Percentiles rank a stretch among this genome's conserved stretches.
These are phyloP conservation scores for Ascochyta pisi DNA, from an alignment of 2,329 filamentous ascomycete species.

Conservation along the genomic window DNA sequence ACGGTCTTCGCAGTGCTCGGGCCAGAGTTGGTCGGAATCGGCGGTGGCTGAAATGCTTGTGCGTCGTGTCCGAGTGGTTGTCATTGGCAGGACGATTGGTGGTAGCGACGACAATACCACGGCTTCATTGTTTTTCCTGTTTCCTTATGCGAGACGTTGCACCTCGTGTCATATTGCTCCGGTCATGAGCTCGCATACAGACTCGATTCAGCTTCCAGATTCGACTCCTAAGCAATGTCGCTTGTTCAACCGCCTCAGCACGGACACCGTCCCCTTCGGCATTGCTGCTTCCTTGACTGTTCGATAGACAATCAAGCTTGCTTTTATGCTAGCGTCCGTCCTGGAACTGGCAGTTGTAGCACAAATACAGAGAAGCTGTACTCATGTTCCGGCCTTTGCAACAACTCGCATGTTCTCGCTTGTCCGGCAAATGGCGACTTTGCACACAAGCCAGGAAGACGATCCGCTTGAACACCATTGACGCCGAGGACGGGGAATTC, in stretches of 20 bases:
- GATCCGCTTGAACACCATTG: not conserved
- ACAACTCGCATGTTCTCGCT: conserved; percentile 5
- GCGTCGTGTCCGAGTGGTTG: conserved; percentile 41
- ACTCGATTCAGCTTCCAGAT: conserved; percentile 35
- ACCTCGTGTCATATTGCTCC: conserved; percentile 43
- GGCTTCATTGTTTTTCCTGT: conserved; percentile 36
- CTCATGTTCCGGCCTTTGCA: conserved; percentile 7
- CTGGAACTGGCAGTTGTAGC: conserved; percentile 29
- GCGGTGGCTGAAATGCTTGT: conserved; percentile 50
- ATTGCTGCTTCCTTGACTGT: conserved; percentile 25
- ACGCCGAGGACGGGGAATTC: conserved; percentile 10
- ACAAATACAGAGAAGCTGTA: conserved; percentile 31
- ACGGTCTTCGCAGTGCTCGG: conserved; percentile 42
- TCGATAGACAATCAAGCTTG: conserved; percentile 26
- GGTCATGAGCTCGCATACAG: conserved; percentile 31
- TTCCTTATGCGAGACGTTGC: conserved; percentile 39
- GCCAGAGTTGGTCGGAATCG: conserved; percentile 47
- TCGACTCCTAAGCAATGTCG: conserved; percentile 39
- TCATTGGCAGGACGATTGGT: conserved; percentile 40
- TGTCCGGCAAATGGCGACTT: not conserved
- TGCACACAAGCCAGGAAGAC: not conserved
- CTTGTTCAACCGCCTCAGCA: conserved; percentile 38
- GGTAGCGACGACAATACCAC: conserved; percentile 37
- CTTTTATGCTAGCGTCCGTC: conserved; percentile 31
- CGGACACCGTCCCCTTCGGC: conserved; percentile 39